Conservation (phyloP, 768 basidiomycete species). For the Mrakia blollopis region DNA sequence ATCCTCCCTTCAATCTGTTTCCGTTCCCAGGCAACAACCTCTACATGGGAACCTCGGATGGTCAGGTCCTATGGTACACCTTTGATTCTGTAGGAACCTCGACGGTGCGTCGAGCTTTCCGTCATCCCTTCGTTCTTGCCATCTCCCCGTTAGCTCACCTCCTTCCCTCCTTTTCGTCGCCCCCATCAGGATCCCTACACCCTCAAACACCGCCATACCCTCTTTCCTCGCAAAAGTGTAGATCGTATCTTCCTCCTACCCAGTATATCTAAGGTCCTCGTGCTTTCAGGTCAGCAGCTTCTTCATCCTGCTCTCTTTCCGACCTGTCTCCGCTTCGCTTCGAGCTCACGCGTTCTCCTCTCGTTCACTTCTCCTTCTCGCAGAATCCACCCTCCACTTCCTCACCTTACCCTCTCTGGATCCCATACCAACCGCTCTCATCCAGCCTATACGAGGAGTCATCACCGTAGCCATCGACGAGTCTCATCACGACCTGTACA, state of each 20-base stretch:
- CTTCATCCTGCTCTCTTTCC: constrained; percentile 9
- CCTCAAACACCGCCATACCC: constrained; percentile 61
- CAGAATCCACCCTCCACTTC: constrained; percentile 59
- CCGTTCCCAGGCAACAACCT: constrained; percentile 65
- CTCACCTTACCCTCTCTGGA: constrained; percentile 77
- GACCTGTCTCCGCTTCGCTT: not conserved
- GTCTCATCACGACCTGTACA: constrained; percentile 44
- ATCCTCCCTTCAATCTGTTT: not conserved
- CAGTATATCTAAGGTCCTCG: constrained; percentile 64
- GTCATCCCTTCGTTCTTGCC: constrained; percentile 22
- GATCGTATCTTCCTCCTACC: constrained; percentile 77
- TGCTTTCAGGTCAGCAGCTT: constrained; percentile 61
- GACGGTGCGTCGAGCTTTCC: constrained; percentile 31
- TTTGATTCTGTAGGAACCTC: constrained; percentile 44
- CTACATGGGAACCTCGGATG: constrained; percentile 79
- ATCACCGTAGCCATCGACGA: constrained; percentile 78
- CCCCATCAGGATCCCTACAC: constrained; percentile 52
- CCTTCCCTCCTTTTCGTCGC: constrained; percentile 39
- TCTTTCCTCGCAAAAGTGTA: constrained; percentile 65
- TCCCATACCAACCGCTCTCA: constrained; percentile 54
- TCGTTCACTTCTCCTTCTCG: not conserved
- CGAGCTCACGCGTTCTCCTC: not conserved
- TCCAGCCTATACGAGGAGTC: constrained; percentile 76
- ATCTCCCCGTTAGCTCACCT: constrained; percentile 40
- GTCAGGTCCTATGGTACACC: constrained; percentile 73